Evolutionary conservation across 2,329 filamentous ascomycete genomes (phyloP).

Genomic region (Fusarium subglutinans): DNA sequence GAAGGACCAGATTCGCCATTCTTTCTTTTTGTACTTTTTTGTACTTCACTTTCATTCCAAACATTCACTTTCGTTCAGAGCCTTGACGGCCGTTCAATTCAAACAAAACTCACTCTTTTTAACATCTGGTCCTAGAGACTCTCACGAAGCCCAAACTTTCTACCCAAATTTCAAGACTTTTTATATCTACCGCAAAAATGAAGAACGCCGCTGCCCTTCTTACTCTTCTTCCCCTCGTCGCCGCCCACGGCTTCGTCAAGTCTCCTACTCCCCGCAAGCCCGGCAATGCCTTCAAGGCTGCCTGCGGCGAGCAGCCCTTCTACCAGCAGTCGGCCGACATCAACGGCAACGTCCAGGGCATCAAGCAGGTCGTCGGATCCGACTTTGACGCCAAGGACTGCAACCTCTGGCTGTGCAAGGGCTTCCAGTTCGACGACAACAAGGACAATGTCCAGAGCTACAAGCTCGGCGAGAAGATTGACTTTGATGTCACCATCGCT

Average conservation of each 20-base stretch:
- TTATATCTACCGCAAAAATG: slow-evolving; percentile 33
- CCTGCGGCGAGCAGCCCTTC: slow-evolving; percentile 55
- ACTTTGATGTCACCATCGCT: slow-evolving; percentile 52
- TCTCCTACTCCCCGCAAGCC: slow-evolving; percentile 53
- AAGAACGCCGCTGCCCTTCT: slow-evolving; percentile 36
- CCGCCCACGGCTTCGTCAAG: slow-evolving; percentile 56
- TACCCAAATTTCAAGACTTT: not conserved
- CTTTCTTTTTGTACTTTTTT: slow-evolving; percentile 42
- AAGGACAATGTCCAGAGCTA: slow-evolving; percentile 53
- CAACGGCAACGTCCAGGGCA: slow-evolving; percentile 52
- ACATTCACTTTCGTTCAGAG: slow-evolving; percentile 41
- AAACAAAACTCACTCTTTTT: slow-evolving; percentile 29
- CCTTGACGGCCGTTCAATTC: slow-evolving; percentile 45
- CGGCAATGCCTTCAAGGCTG: slow-evolving; percentile 54
- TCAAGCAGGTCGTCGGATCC: slow-evolving; percentile 45
- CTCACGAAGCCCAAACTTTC: not conserved
- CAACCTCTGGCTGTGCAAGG: slow-evolving; percentile 59
- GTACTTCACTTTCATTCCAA: slow-evolving; percentile 43
- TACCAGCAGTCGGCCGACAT: slow-evolving; percentile 47
- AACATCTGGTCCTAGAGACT: slow-evolving; percentile 45
- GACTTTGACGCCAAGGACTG: slow-evolving; percentile 42
- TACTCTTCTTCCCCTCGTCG: slow-evolving; percentile 45
- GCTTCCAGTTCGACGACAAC: slow-evolving; percentile 58
- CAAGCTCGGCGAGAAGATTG: slow-evolving; percentile 53
- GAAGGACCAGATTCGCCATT: slow-evolving; percentile 46